phyloP scores from a whole-genome alignment of 441 rosid genomes.

The Capsella rubella region DNA sequence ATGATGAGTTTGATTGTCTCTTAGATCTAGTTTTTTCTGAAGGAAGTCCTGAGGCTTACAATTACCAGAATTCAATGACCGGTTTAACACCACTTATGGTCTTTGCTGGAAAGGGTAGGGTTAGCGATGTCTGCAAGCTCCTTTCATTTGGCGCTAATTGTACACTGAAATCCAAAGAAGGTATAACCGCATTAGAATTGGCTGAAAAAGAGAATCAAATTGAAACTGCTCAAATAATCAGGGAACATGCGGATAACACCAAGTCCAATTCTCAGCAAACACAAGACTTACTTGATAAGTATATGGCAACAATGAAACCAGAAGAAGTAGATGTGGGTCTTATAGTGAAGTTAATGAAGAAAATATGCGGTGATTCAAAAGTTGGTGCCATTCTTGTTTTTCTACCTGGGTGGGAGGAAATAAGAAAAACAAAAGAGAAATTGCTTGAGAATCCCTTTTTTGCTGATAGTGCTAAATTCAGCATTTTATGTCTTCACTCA shows the following conservation, averaged over 20 bases:
- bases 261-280: constrained; percentile 50
- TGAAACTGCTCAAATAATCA: constrained; percentile 72
- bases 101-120: constrained; percentile 90
- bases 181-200: constrained; percentile 68
- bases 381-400: constrained; percentile 95
- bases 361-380: constrained; percentile 71
- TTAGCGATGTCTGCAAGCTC: constrained; percentile 82
- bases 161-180: constrained; percentile 61
- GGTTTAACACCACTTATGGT: constrained; percentile 90
- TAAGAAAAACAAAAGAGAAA: constrained; percentile 62
- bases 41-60: constrained; percentile 57
- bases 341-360: constrained; percentile 70
- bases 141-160: constrained; percentile 82
- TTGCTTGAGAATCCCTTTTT: constrained; percentile 62
- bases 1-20: constrained; percentile 82
- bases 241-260: constrained; percentile 43
- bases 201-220: constrained; percentile 73
- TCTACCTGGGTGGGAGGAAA: constrained; percentile 99
- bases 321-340: constrained; percentile 79
- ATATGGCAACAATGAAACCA: constrained; percentile 63
- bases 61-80: constrained; percentile 65
- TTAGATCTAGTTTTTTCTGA: constrained; percentile 71
- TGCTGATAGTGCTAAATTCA: constrained; percentile 60
- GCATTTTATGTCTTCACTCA: constrained; percentile 84
- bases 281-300: constrained; percentile 65